Evolutionary conservation across 176 grass and related monocot genomes (phyloP).

Genomic region (Saccharum spontaneum): DNA sequence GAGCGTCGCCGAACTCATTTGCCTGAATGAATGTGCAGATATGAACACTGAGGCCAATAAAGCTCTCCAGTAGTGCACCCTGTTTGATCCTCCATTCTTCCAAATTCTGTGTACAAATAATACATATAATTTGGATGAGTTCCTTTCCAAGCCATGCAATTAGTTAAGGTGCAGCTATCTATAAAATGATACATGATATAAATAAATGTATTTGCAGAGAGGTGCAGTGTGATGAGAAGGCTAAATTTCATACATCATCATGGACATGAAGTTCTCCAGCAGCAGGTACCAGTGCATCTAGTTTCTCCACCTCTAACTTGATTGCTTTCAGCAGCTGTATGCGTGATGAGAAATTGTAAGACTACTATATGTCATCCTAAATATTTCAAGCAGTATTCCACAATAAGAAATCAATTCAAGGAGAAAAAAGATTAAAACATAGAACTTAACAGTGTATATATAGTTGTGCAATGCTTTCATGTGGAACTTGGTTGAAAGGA

Average conservation of each 20-base stretch:
- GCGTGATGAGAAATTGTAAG: neutral
- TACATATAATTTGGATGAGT: neutral
- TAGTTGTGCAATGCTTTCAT: neutral
- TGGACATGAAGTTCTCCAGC: neutral
- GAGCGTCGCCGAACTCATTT: neutral
- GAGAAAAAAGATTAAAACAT: neutral
- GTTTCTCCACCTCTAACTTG: conserved; percentile 16
- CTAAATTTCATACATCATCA: neutral
- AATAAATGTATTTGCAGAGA: neutral
- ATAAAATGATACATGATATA: neutral
- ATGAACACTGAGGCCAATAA: neutral
- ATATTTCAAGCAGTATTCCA: neutral
- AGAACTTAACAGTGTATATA: too few species aligned
- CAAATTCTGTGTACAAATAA: neutral
- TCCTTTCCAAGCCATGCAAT: neutral
- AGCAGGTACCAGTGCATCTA: neutral
- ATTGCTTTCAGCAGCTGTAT: conserved; percentile 2
- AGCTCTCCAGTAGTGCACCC: conserved; percentile 8
- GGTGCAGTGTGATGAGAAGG: neutral
- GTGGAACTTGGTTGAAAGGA: too few species aligned
- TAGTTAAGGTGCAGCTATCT: neutral
- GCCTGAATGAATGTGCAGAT: neutral
- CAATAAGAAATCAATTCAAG: neutral
- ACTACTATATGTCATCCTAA: neutral
- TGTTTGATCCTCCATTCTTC: conserved; percentile 8